A percentile compares a stretch with the other conserved stretches of the same genome.
phyloP scores from a whole-genome alignment of 768 basidiomycete genomes.

The Amanita rubescens region DNA sequence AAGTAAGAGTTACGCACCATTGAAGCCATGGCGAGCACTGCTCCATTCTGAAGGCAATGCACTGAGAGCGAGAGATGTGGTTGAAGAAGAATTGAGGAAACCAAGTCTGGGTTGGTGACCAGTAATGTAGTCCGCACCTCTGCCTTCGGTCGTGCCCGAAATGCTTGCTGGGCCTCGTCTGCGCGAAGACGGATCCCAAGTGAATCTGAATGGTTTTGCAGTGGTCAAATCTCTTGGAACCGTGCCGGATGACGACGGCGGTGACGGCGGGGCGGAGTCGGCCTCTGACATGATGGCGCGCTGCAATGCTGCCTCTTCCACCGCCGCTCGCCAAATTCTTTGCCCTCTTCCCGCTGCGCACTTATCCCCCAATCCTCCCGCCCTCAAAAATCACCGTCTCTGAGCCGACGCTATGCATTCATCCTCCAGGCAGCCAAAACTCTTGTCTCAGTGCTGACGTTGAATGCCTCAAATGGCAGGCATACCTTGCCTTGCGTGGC shows the following conservation, averaged over 20 bases:
- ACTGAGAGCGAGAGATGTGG: constrained; percentile 35
- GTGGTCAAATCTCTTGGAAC: constrained; percentile 31
- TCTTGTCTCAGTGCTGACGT: constrained; percentile 63
- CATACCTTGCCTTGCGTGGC: constrained; percentile 66
- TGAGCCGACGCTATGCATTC: constrained; percentile 58
- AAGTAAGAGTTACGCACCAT: constrained; percentile 49
- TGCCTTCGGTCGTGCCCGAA: constrained; percentile 65
- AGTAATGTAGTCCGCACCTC: constrained; percentile 55
- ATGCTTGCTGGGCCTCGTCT: constrained; percentile 63
- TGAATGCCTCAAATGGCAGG: constrained; percentile 89
- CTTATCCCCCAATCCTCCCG: constrained; percentile 34
- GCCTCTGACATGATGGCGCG: constrained; percentile 6
- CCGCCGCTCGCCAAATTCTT: constrained; percentile 42
- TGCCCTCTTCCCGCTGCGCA: constrained; percentile 52
- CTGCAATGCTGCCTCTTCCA: constrained; percentile 22
- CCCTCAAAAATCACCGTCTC: constrained; percentile 18
- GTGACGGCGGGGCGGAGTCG: constrained; percentile 48
- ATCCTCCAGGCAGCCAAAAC: constrained; percentile 30
- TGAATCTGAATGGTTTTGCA: constrained; percentile 63
- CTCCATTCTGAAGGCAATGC: constrained; percentile 65
- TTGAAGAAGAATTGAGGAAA: constrained; percentile 42
- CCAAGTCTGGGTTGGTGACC: constrained; percentile 41
- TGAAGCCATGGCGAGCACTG: constrained; percentile 79
- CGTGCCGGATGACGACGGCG: constrained; percentile 45
- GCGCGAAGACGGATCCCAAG: constrained; percentile 58